Evolutionary conservation across 148 eudicot genomes (phyloP).

Genomic region (Heliosperma pusillum): DNA sequence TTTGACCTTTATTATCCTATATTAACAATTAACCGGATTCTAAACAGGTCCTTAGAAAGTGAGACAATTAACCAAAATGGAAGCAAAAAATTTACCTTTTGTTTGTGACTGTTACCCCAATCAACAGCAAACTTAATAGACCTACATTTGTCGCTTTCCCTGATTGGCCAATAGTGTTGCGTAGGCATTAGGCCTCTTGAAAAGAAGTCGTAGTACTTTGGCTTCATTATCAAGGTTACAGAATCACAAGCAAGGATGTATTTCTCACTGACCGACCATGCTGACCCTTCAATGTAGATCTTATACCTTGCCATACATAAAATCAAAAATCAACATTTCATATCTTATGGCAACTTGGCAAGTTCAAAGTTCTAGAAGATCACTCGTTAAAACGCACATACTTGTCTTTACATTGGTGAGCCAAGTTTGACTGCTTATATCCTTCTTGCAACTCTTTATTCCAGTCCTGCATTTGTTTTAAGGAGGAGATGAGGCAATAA

Average conservation of each 20-base stretch:
- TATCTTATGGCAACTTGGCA: not conserved
- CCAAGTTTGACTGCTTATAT: slow-evolving; percentile 61
- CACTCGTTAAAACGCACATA: slow-evolving; percentile 13
- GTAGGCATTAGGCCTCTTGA: slow-evolving; percentile 58
- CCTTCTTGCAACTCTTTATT: slow-evolving; percentile 45
- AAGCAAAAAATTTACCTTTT: slow-evolving; percentile 41
- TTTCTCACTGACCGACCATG: slow-evolving; percentile 86
- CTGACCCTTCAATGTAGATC: slow-evolving; percentile 76
- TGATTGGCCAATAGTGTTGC: slow-evolving; percentile 76
- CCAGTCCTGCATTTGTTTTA: slow-evolving; percentile 56
- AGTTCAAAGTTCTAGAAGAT: not conserved
- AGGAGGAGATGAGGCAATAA: not conserved
- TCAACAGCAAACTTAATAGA: slow-evolving; percentile 79
- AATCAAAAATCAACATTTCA: not conserved
- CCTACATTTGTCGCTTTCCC: slow-evolving; percentile 54
- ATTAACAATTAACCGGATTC: not conserved
- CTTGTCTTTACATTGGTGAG: slow-evolving; percentile 63
- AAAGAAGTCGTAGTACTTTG: slow-evolving; percentile 71
- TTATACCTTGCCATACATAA: slow-evolving; percentile 48
- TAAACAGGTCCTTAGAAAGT: not conserved
- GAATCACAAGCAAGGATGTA: slow-evolving; percentile 84
- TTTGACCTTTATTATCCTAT: too few relatives aligned
- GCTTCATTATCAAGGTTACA: slow-evolving; percentile 47
- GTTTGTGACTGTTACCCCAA: slow-evolving; percentile 64
- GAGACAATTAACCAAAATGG: not conserved